Evolutionary conservation across 768 basidiomycete species (phyloP).

Genomic region (Stropharia rugosoannulata): DNA sequence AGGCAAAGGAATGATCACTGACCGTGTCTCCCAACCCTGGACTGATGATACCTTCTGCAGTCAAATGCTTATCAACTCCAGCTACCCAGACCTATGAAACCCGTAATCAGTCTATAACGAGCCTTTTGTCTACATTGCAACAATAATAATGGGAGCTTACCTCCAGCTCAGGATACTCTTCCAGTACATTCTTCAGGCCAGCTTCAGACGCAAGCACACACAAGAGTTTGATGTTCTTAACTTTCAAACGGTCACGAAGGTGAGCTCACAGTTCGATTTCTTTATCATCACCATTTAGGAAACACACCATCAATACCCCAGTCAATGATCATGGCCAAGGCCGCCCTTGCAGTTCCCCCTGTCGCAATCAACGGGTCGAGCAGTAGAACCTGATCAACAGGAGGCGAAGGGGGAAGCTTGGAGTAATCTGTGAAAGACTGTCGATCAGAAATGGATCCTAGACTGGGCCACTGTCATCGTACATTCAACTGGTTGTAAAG

Average conservation of each 20-base stretch:
- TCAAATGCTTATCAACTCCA: conserved; percentile 74
- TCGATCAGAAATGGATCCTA: background rate
- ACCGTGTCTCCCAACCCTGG: conserved; percentile 93
- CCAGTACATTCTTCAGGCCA: conserved; percentile 67
- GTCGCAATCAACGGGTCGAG: conserved; percentile 94
- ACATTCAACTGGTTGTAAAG: conserved; percentile 92
- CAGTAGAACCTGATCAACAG: conserved; percentile 82
- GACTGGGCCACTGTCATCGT: conserved; percentile 15
- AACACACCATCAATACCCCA: conserved; percentile 74
- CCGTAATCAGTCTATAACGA: no score
- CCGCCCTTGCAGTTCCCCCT: conserved; percentile 89
- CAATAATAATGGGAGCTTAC: conserved; percentile 31
- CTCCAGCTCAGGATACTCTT: conserved; percentile 77
- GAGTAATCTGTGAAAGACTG: conserved; percentile 67
- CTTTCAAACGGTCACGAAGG: conserved; percentile 28
- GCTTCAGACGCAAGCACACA: conserved; percentile 76
- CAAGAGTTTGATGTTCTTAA: conserved; percentile 76
- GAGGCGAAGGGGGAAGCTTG: conserved; percentile 74
- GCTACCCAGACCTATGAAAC: conserved; percentile 77
- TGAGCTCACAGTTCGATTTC: background rate
- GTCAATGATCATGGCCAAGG: conserved; percentile 80
- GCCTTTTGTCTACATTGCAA: background rate
- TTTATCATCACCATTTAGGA: background rate
- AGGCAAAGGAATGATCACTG: conserved; percentile 28
- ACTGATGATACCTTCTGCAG: conserved; percentile 73